Evolutionary conservation across 805 yeast species (phyloP).

Genomic region (Kazachstania psychrophila): DNA sequence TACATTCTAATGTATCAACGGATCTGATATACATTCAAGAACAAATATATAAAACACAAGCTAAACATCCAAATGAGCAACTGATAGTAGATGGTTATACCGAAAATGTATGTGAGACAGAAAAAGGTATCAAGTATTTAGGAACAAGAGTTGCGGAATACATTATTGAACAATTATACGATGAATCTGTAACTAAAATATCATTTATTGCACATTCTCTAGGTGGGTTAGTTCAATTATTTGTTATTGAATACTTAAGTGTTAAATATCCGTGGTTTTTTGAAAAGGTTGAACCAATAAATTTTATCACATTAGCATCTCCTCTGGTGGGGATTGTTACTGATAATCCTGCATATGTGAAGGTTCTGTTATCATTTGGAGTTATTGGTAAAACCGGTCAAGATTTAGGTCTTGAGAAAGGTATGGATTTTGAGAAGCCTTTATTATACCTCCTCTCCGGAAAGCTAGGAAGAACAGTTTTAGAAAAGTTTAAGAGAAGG

Average conservation of each 20-base stretch:
- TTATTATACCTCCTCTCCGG: constrained; percentile 53
- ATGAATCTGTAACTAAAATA: constrained; percentile 40
- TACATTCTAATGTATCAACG: constrained; percentile 67
- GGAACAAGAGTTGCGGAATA: constrained; percentile 67
- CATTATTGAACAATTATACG: constrained; percentile 40
- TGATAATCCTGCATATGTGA: constrained; percentile 69
- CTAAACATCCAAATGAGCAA: constrained; percentile 31
- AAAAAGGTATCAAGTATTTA: constrained; percentile 63
- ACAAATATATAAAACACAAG: constrained; percentile 41
- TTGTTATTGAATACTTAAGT: constrained; percentile 64
- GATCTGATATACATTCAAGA: constrained; percentile 71
- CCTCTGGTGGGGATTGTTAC: constrained; percentile 70
- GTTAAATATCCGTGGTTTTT: constrained; percentile 65
- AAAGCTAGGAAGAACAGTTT: constrained; percentile 47
- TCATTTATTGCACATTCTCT: constrained; percentile 74
- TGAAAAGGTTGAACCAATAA: constrained; percentile 47
- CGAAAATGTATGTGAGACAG: constrained; percentile 70
- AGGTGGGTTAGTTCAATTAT: constrained; percentile 72
- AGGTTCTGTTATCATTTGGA: constrained; percentile 60
- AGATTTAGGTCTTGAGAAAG: constrained; percentile 53
- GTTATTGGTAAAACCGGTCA: constrained; percentile 75
- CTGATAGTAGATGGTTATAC: constrained; percentile 59
- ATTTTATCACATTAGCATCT: constrained; percentile 64
- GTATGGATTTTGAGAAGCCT: constrained; percentile 39
- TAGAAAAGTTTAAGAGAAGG: constrained; percentile 50